These are phyloP conservation scores for Piper betle DNA, from an alignment of 164 flowering plant genomes.

Conservation along the genomic window DNA sequence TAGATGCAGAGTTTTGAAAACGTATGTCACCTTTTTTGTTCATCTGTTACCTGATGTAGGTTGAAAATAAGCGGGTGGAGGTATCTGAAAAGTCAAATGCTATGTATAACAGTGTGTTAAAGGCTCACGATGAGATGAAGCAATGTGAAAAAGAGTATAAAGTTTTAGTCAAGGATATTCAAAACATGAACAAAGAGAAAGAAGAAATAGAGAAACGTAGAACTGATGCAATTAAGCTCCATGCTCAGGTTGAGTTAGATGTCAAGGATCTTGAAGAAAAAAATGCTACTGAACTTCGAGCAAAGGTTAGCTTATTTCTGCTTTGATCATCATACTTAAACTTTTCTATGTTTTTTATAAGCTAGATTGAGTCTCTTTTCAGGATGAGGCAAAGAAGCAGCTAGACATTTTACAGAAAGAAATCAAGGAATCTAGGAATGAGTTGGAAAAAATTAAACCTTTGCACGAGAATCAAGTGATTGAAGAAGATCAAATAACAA, in stretches of 20 bases:
- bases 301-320: slow-evolving; percentile 37
- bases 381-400: slow-evolving; percentile 68
- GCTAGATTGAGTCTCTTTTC: slow-evolving; percentile 3
- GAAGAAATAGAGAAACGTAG: slow-evolving; percentile 51
- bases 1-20: neutral
- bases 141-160: slow-evolving; percentile 55
- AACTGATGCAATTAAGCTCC: slow-evolving; percentile 60
- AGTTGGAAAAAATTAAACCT: slow-evolving; percentile 50
- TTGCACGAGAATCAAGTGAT: slow-evolving; percentile 42
- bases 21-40: neutral
- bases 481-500: slow-evolving; percentile 64
- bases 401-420: slow-evolving; percentile 45
- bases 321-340: neutral
- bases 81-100: slow-evolving; percentile 54
- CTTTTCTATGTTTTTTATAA: neutral
- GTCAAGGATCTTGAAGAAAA: slow-evolving; percentile 62
- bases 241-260: slow-evolving; percentile 86
- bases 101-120: slow-evolving; percentile 62
- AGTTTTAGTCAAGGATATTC: slow-evolving; percentile 62
- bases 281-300: slow-evolving; percentile 36
- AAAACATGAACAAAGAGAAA: slow-evolving; percentile 62
- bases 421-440: slow-evolving; percentile 53
- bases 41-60: slow-evolving; percentile 18
- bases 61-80: slow-evolving; percentile 59
- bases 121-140: slow-evolving; percentile 72